Base-by-base conservation (phyloP, 306 rosid species). In the Prunus fruticosa region DNA sequence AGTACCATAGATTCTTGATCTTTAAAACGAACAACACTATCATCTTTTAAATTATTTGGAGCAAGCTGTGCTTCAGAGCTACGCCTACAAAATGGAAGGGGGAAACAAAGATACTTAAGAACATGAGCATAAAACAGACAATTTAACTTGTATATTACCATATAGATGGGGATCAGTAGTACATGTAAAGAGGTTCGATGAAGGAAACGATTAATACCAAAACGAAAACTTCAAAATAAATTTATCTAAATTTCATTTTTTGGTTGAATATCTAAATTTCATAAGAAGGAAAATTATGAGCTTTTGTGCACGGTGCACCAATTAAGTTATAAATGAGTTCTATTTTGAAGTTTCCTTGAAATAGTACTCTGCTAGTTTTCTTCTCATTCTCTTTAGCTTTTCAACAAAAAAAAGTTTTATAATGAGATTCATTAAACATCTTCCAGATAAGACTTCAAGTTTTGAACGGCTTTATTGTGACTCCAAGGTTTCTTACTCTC, bases 1-100 rank as follows among this genome's bases (percentile, higher is more conserved):
- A 79, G 51, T 90, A 92, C 97, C 96, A 66, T 83, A 53, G 87
- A 84, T n/a, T 95, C 95, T 79, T 18, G 87, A 85, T 90, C 91
- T 80, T 83, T 80, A 22, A 77, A 72, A 77, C 82, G 88, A 80
- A 74, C 86, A 56, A 47, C 77, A 71, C 81, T 82, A 69, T 64
- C 87, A 66, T 67, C 91, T 83, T 73, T 80, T 72, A 78, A 82
- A 79, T 81, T 85, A 75, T 84, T 88, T 30, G 86, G 82, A 77
- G 80, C 79, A 70, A 86, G 83, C 67, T 77, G 69, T 22, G 79
- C 64, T 70, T 85, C 93, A 73, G 79, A 79, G 38, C 75, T 83
- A 72, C 43, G 79, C 89, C 98, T 90, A 49, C 25, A 73, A 70
- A 79, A 76, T 54, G 41, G 30, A 20, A 32, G 9, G 15, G 67